Evolutionary conservation across 1,284 basidiomycete species (phyloP).

Genomic region (Thecaphora thlaspeos): DNA sequence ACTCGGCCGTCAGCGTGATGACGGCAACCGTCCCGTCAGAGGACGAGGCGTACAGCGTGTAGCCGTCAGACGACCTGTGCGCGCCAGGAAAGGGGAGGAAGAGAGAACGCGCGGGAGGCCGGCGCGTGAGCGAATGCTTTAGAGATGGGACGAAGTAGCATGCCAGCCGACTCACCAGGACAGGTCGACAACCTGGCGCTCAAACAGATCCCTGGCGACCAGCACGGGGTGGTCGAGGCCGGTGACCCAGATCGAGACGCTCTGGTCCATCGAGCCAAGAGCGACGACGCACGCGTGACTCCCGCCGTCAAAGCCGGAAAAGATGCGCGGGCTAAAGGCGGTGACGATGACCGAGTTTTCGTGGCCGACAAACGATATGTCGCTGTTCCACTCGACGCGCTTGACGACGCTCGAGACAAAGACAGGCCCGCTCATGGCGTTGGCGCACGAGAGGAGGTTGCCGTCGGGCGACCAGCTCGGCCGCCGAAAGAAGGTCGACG

Average conservation of each 20-base stretch:
- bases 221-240: conserved; percentile 83
- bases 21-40: conserved; percentile 91
- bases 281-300: conserved; percentile 43
- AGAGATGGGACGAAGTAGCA: no score
- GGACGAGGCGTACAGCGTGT: conserved; percentile 88
- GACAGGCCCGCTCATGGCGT: conserved; percentile 95
- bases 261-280: conserved; percentile 39
- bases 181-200: conserved; percentile 89
- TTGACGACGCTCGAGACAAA: conserved; percentile 95
- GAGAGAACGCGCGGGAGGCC: no score
- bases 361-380: conserved; percentile 81
- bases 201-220: conserved; percentile 89
- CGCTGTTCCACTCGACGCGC: conserved; percentile 64
- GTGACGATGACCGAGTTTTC: conserved; percentile 92
- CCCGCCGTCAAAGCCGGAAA: conserved; percentile 31
- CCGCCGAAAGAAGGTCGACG: conserved; percentile 89
- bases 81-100: background rate
- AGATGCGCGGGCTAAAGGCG: conserved; percentile 51
- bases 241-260: conserved; percentile 41
- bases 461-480: conserved; percentile 98
- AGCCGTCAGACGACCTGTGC: conserved; percentile 66
- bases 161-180: conserved; percentile 75
- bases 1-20: conserved; percentile 75
- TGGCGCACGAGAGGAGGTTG: conserved; percentile 93
- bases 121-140: no score